Percentiles rank a stretch among this genome's conserved stretches.
Conservation (phyloP, 2,329 filamentous ascomycete species). For the Calonectria multiphialidica region DNA sequence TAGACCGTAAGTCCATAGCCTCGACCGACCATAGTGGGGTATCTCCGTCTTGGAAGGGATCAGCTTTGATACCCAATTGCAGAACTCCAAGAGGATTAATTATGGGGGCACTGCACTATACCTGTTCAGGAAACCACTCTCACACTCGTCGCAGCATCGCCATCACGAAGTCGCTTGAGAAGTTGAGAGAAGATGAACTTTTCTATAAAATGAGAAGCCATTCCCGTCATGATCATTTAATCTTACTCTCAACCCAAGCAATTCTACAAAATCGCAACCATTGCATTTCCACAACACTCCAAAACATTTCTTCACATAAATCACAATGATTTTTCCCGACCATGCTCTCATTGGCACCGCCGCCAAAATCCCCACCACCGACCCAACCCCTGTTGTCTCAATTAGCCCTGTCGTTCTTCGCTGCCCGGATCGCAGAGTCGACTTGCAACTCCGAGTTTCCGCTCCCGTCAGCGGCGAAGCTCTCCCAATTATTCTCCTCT, state of each 20-base stretch:
- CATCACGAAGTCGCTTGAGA: not conserved
- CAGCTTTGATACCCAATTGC: not conserved
- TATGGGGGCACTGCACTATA: not conserved
- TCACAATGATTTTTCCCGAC: slow-evolving; percentile 38
- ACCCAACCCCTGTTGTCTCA: slow-evolving; percentile 34
- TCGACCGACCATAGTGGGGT: not conserved
- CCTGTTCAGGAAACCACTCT: slow-evolving; percentile 12
- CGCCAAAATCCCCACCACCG: slow-evolving; percentile 35
- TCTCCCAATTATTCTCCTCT: slow-evolving; percentile 42
- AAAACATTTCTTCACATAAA: not conserved
- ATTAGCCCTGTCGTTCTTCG: slow-evolving; percentile 39
- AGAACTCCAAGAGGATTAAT: not conserved
- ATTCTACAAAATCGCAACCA: not conserved
- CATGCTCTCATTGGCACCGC: slow-evolving; percentile 38
- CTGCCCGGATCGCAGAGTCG: slow-evolving; percentile 29
- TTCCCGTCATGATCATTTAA: not conserved
- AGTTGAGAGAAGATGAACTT: not conserved
- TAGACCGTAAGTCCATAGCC: not conserved
- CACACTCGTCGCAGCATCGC: slow-evolving; percentile 16
- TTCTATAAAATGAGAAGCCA: slow-evolving; percentile 23
- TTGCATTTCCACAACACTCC: not conserved
- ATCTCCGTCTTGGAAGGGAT: not conserved
- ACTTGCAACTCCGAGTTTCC: slow-evolving; percentile 41
- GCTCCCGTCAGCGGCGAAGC: slow-evolving; percentile 23
- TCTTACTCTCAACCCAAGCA: not conserved